Evolutionary conservation across 495 filamentous ascomycete genomes (phyloP).

Genomic region (Daldinia vernicosa): DNA sequence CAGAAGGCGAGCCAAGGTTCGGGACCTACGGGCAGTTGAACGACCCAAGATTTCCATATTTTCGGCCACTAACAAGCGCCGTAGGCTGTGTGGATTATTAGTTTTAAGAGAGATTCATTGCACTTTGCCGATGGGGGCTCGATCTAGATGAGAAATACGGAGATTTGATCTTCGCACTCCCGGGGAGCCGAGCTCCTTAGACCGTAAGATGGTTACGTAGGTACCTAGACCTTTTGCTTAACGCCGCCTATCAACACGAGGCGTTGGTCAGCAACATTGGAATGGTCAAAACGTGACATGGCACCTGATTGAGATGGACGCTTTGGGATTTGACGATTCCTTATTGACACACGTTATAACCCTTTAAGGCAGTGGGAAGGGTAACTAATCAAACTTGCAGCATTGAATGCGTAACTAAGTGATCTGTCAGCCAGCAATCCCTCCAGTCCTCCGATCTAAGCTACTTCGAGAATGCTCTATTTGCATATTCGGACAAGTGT

Average conservation of each 20-base stretch:
- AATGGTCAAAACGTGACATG: background rate
- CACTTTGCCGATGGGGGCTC: background rate
- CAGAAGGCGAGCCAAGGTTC: slow-evolving; percentile 25
- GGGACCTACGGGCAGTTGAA: slow-evolving; percentile 21
- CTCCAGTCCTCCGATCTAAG: background rate
- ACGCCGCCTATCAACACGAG: slow-evolving; percentile 1
- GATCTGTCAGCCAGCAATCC: slow-evolving; percentile 17
- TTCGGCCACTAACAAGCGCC: slow-evolving; percentile 15
- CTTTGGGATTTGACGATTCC: slow-evolving; percentile 4
- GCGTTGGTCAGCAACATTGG: slow-evolving; percentile 5
- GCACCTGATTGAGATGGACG: slow-evolving; percentile 6
- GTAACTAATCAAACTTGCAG: slow-evolving; percentile 16
- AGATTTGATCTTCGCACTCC: slow-evolving; percentile 24
- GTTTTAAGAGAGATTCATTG: slow-evolving; percentile 13
- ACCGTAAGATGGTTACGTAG: background rate
- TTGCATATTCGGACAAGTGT: background rate
- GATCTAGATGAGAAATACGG: slow-evolving; percentile 33
- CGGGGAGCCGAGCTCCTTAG: background rate
- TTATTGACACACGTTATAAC: slow-evolving; percentile 1
- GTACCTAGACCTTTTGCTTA: background rate
- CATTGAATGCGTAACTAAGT: background rate
- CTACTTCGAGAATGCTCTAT: background rate
- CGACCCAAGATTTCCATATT: slow-evolving; percentile 9
- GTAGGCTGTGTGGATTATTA: slow-evolving; percentile 24
- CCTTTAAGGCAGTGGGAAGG: slow-evolving; percentile 3